Evolutionary conservation across 179 eudicot genomes (phyloP).

Genomic region (Carnegiea gigantea): DNA sequence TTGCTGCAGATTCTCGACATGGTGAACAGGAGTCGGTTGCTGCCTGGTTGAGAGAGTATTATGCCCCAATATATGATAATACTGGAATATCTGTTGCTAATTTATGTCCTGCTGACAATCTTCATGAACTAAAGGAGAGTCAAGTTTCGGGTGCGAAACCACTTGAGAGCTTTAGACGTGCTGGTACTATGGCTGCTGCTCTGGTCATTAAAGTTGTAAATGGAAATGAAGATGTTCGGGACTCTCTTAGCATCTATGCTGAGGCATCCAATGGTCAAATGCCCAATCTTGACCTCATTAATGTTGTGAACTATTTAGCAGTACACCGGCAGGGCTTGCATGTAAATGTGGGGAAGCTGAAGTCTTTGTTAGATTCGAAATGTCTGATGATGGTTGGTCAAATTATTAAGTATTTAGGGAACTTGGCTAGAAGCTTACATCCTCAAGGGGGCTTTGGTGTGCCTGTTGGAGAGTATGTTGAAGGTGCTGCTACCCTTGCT

Average conservation of each 20-base stretch:
- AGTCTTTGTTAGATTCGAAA: conserved; percentile 63
- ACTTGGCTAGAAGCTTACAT: conserved; percentile 65
- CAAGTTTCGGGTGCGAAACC: conserved; percentile 26
- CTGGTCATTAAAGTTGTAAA: conserved; percentile 77
- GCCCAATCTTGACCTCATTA: conserved; percentile 98
- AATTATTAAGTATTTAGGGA: conserved; percentile 57
- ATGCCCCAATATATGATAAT: conserved; percentile 55
- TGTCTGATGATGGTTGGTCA: conserved; percentile 58
- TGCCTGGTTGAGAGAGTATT: conserved; percentile 86
- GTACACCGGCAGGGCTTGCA: conserved; percentile 79
- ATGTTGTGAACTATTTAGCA: conserved; percentile 85
- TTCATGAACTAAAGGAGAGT: conserved; percentile 25
- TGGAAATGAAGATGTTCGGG: conserved; percentile 41
- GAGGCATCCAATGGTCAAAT: conserved; percentile 99
- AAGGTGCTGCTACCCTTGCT: conserved; percentile 91
- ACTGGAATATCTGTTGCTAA: conserved; percentile 29
- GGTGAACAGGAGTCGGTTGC: conserved; percentile 86
- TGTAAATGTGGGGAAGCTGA: conserved; percentile 66
- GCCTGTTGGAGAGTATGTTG: conserved; percentile 71
- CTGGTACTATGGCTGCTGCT: conserved; percentile 99
- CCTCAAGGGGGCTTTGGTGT: conserved; percentile 82
- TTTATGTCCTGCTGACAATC: conserved; percentile 36
- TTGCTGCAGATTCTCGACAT: conserved; percentile 87
- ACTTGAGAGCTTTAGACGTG: conserved; percentile 64
- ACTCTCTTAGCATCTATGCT: conserved; percentile 70